Evolutionary conservation across 257 asterid species (phyloP), one percentile per base, ranked within the genome.

Genomic region (Nicotiana noctiflora): DNA sequence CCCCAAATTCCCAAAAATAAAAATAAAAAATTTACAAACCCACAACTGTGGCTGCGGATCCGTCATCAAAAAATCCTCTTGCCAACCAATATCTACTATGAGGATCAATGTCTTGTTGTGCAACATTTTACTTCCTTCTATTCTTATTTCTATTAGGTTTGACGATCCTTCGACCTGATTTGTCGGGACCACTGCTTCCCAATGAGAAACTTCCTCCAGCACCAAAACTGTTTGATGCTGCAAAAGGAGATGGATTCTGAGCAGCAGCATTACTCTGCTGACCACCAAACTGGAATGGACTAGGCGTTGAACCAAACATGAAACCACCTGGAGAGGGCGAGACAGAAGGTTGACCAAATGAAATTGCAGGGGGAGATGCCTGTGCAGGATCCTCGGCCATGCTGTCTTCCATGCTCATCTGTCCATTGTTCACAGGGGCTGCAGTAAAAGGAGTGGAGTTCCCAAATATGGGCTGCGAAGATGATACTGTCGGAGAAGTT

Each of bases 341-440:
- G 57, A 81, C 82, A 2, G 92, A 52, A 11, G 84, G 81, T 84
- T 90, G 95, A 74, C 92, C 90, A 87, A 88, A 92, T 29, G 89
- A 77, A 34, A 57, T 25, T 34, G 80, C 80, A 77, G 90, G 60
- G 78, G 83, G 77, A 23, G 97, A 76, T 64, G 94, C 77, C 57
- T 90, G 97, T 83, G 84, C 87, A 32, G 92, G 88, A 88, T 95
- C 99, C 90, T 93, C 99, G 0, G 95, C 96, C 98, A 95, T 95
- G 88, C 93, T 92, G 90, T 91, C 98, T 82, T 94, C 98, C 27
- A 88, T 87, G 80, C 65, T 87, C 97, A 91, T 92, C 82, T 88
- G 98, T 84, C 87, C 92, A 82, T 77, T 82, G 79, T 90, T 93
- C 59, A 87, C 92, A 5, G 89, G 82, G 57, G 91, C 27, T 17